Evolutionary conservation across 257 asterid species (phyloP).

Genomic region (Solanum arcanum): DNA sequence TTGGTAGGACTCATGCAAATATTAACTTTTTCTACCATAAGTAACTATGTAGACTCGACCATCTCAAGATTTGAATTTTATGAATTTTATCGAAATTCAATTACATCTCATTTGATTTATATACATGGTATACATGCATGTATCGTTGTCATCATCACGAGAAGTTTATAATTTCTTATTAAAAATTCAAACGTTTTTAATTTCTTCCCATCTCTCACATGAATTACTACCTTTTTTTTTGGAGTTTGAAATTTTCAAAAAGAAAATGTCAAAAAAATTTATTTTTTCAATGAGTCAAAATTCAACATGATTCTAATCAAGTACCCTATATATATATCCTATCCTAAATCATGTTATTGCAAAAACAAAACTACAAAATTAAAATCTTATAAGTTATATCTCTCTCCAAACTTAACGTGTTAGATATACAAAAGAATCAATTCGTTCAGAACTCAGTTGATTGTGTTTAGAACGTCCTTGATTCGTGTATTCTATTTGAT

Average conservation of each 20-base stretch:
- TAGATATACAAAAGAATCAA: not conserved
- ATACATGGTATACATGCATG: not conserved
- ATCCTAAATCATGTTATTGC: not conserved
- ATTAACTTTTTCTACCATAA: not conserved
- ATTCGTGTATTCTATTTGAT: not conserved
- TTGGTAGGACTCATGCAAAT: not conserved
- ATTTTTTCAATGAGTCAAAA: not conserved
- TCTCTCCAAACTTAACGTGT: not conserved
- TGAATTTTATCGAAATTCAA: not conserved
- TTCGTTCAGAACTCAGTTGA: not conserved
- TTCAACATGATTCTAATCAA: not conserved
- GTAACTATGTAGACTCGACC: not conserved
- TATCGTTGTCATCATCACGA: not conserved
- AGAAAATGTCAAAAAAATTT: not conserved
- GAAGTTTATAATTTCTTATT: not conserved
- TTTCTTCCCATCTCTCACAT: not conserved
- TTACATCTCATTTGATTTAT: not conserved
- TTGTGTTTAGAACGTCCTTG: not conserved
- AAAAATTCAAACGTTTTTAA: not conserved
- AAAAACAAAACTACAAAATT: not conserved
- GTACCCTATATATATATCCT: not conserved
- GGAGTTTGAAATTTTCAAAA: not conserved
- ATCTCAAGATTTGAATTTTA: not conserved
- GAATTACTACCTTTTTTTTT: not conserved
- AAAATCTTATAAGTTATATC: not conserved